These are phyloP conservation scores for Lolium rigidum DNA, from an alignment of 176 grass and related monocot species.

Conservation along the genomic window DNA sequence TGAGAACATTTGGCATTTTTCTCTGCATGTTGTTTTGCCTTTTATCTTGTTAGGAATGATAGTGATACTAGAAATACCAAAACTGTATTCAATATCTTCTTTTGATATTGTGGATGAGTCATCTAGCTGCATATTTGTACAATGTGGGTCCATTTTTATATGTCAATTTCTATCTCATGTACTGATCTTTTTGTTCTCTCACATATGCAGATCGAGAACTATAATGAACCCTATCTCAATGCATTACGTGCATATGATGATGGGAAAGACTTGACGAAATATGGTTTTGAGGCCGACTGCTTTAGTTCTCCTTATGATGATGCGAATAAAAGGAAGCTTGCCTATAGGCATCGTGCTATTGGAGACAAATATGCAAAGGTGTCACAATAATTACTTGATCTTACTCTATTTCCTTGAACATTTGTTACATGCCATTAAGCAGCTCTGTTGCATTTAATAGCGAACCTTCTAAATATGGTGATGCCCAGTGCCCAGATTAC, in stretches of 20 bases:
- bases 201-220: conserved; percentile 83
- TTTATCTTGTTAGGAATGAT: neutral
- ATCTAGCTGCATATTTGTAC: neutral
- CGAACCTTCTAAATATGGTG: conserved; percentile 1
- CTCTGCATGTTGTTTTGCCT: neutral
- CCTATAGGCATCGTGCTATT: conserved; percentile 84
- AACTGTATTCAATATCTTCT: neutral
- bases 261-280: conserved; percentile 74
- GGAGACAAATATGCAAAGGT: conserved; percentile 92
- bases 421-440: conserved; percentile 36
- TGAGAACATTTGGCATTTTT: conserved; percentile 5
- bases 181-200: conserved; percentile 36
- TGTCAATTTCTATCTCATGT: neutral
- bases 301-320: conserved; percentile 84
- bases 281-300: conserved; percentile 82
- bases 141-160: neutral
- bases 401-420: conserved; percentile 28
- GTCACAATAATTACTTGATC: conserved; percentile 26
- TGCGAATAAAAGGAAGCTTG: conserved; percentile 87
- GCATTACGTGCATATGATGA: conserved; percentile 81
- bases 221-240: conserved; percentile 86
- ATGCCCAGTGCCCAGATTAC: neutral
- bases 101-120: neutral
- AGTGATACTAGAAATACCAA: neutral
- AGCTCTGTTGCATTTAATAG: conserved; percentile 14